A percentile compares a stretch with the other conserved stretches of the same genome.
phyloP scores from a whole-genome alignment of 2,329 filamentous ascomycete genomes.

The Podosphaera leucotricha region DNA sequence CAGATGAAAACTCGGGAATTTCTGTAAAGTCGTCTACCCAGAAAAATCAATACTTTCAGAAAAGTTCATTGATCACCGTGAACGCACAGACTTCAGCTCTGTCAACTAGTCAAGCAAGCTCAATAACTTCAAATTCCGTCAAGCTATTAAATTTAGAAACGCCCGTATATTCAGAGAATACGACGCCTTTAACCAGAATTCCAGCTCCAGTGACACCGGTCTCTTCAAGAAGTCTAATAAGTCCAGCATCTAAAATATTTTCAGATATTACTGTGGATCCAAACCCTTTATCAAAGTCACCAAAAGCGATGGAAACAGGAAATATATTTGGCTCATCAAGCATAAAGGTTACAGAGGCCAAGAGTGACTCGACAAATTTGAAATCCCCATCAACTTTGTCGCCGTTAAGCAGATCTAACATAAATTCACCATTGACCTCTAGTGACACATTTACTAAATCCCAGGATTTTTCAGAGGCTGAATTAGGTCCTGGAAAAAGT shows the following conservation, averaged over 20 bases:
- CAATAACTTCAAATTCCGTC: background rate
- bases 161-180: background rate
- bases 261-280: background rate
- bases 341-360: background rate
- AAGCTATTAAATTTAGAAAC: background rate
- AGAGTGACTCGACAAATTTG: too few species aligned
- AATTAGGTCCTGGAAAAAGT: too few species aligned
- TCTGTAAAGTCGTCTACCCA: too few species aligned
- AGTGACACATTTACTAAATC: too few species aligned
- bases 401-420: background rate
- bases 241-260: background rate
- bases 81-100: background rate
- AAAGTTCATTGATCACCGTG: too few species aligned
- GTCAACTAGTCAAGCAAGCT: background rate
- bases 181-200: background rate
- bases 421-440: too few species aligned
- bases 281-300: background rate
- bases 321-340: background rate
- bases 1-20: too few species aligned
- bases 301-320: background rate
- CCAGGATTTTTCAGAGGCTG: too few species aligned
- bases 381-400: background rate
- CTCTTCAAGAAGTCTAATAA: background rate
- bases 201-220: background rate
- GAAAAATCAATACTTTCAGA: background rate